Evolutionary conservation across 257 asterid genomes (phyloP), one percentile per base, ranked within the genome.

Genomic region (Nicotiana tabacum): DNA sequence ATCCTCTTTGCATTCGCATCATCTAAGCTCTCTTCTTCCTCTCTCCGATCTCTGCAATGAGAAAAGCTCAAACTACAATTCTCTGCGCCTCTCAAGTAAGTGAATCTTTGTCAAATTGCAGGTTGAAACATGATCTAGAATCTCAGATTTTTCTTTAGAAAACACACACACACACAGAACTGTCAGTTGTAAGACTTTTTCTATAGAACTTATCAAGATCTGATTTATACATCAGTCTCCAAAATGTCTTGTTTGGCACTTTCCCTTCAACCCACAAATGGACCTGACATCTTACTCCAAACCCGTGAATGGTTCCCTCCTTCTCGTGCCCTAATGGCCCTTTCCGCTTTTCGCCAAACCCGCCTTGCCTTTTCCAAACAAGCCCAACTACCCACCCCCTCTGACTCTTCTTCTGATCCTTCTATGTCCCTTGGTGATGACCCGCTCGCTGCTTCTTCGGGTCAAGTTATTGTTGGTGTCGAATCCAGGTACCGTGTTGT

Each of bases 301-400:
- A 94, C 98, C 82, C 98, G 99, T 13, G 99, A 96, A 84, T 96
- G 99, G 99, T 93, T 93, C 58, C 99, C 99, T 7, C 98, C 99
- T 57, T 90, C 97, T 17, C 95, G 97, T 29, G 98, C 98, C 30
- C 94, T 96, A 21, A 91, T 90, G 88, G 98, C 99, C 66, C 95
- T 96, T 32, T 96, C 99, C 84, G 82, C 98, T 51, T 96, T 96
- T 82, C 95, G 98, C 68, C 89, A 90, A 16, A 96, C 98, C 65
- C 98, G 99, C 48, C 86, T 87, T 32, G 86, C 98, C 39, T 92
- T 92, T 68, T 83, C 97, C 78, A 92, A 92, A 86, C 88, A 77
- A 24, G 93, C 85, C n/a, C 89, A 74, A 48, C 84, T 83, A n/a
- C 46, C 87, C 56, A 77, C 89, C 77, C 17, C 85, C 80, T 61